phyloP scores from a whole-genome alignment of 345 rosid species.

The Punica granatum region DNA sequence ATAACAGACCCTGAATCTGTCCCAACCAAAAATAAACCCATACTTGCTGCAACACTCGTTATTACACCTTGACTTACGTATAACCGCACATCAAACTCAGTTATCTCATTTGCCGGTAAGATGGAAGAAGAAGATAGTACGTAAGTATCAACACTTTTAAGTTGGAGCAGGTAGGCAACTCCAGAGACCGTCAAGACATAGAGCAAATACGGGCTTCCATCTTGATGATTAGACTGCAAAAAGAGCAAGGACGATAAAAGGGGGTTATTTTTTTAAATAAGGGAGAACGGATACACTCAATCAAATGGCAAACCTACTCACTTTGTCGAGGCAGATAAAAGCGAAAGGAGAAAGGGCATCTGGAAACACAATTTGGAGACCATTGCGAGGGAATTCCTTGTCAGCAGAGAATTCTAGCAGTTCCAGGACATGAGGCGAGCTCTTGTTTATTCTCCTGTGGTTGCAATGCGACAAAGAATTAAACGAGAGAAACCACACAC shows the following conservation, averaged over 20 bases:
- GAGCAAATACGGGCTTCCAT: slow-evolving; percentile 33
- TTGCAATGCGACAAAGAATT: neutral
- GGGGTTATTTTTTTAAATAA: neutral
- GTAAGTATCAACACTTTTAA: slow-evolving; percentile 33
- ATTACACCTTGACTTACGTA: slow-evolving; percentile 26
- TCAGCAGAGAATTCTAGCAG: slow-evolving; percentile 48
- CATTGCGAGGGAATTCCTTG: slow-evolving; percentile 37
- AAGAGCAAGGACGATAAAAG: neutral
- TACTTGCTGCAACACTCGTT: slow-evolving; percentile 46
- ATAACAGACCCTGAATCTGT: slow-evolving; percentile 60
- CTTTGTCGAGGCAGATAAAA: slow-evolving; percentile 43
- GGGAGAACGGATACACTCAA: neutral
- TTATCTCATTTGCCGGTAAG: slow-evolving; percentile 39
- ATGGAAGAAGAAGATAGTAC: slow-evolving; percentile 24
- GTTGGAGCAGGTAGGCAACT: slow-evolving; percentile 49
- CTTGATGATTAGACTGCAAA: slow-evolving; percentile 27
- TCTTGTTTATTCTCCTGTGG: slow-evolving; percentile 50
- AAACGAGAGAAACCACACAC: neutral
- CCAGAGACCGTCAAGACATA: slow-evolving; percentile 59
- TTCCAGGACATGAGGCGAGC: slow-evolving; percentile 42
- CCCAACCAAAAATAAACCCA: slow-evolving; percentile 58
- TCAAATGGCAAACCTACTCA: slow-evolving; percentile 1
- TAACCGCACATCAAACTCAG: slow-evolving; percentile 38
- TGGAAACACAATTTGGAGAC: slow-evolving; percentile 59
- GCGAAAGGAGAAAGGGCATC: slow-evolving; percentile 62